Evolutionary conservation across 164 flowering plant genomes (phyloP).

Genomic region (Chimonanthus praecox): DNA sequence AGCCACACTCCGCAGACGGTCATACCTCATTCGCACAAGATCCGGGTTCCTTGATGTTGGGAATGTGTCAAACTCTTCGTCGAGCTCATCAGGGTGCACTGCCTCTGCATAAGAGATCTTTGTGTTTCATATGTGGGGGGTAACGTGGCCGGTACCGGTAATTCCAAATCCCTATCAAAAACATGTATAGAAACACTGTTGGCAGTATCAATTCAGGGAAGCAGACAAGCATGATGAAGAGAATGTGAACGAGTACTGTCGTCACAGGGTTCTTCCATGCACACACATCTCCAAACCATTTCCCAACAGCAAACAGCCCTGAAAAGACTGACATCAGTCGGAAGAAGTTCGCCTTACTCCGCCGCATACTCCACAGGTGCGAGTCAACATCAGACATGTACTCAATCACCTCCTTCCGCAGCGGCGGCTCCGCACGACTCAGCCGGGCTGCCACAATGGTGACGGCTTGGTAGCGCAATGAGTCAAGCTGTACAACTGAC

Average conservation of each 20-base stretch:
- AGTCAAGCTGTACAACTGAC: slow-evolving; percentile 60
- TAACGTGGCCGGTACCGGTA: slow-evolving; percentile 76
- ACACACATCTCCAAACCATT: slow-evolving; percentile 79
- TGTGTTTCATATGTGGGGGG: slow-evolving; percentile 86
- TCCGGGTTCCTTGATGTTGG: slow-evolving; percentile 59
- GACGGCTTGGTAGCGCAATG: slow-evolving; percentile 82
- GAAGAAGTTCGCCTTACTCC: slow-evolving; percentile 91
- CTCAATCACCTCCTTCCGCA: slow-evolving; percentile 87
- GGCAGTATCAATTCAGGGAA: slow-evolving; percentile 84
- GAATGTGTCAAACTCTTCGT: slow-evolving; percentile 80
- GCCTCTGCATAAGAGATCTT: slow-evolving; percentile 64
- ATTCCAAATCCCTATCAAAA: slow-evolving; percentile 88
- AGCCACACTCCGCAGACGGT: slow-evolving; percentile 67
- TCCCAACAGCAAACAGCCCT: slow-evolving; percentile 64
- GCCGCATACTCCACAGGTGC: slow-evolving; percentile 89
- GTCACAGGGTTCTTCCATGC: slow-evolving; percentile 87
- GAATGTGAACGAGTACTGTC: slow-evolving; percentile 77
- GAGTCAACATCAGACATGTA: slow-evolving; percentile 93
- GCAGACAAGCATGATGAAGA: slow-evolving; percentile 76
- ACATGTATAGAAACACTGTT: slow-evolving; percentile 82
- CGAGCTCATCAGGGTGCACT: slow-evolving; percentile 70
- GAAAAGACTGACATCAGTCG: slow-evolving; percentile 76
- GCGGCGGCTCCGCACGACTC: slow-evolving; percentile 88
- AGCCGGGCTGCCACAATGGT: slow-evolving; percentile 72
- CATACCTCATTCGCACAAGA: slow-evolving; percentile 71